These are phyloP conservation scores for Aspergillus ochraceoroseus DNA, from an alignment of 2,329 filamentous ascomycete species.

Conservation along the genomic window DNA sequence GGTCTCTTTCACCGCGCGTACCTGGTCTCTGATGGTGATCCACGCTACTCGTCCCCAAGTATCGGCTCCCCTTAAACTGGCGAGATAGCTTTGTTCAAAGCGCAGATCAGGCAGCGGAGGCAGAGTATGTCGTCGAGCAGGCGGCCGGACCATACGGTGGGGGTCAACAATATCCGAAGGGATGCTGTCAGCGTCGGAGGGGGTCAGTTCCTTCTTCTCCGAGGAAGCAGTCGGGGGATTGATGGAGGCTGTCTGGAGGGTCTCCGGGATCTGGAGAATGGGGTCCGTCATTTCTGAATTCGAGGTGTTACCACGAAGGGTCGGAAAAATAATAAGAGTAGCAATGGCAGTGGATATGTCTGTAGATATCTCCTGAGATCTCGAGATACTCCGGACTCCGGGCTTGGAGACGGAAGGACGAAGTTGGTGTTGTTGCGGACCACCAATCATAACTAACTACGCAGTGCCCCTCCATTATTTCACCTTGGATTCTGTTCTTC, in stretches of 20 bases:
- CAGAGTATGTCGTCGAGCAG: slow-evolving; percentile 48
- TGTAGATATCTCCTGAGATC: no score
- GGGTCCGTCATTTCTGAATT: slow-evolving; percentile 51
- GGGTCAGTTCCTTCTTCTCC: slow-evolving; percentile 49
- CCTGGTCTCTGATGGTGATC: slow-evolving; percentile 87
- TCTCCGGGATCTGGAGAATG: slow-evolving; percentile 66
- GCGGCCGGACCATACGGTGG: slow-evolving; percentile 33
- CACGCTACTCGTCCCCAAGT: slow-evolving; percentile 72
- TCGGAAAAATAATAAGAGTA: neutral
- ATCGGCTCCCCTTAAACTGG: slow-evolving; percentile 75
- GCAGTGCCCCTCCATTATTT: slow-evolving; percentile 24
- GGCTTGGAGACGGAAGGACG: neutral
- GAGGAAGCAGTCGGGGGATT: slow-evolving; percentile 73
- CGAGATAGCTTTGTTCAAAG: slow-evolving; percentile 97
- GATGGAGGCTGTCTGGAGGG: slow-evolving; percentile 75
- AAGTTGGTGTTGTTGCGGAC: slow-evolving; percentile 1
- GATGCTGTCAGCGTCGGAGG: slow-evolving; percentile 42
- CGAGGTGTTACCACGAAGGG: neutral
- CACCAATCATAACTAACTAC: slow-evolving; percentile 7
- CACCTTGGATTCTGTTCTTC: slow-evolving; percentile 3
- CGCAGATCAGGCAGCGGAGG: slow-evolving; percentile 75
- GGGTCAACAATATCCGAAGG: slow-evolving; percentile 47
- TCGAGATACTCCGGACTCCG: slow-evolving; percentile 3
- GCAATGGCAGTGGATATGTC: neutral
- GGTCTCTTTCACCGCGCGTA: slow-evolving; percentile 36